Base-by-base conservation (phyloP, 148 eudicot species). In the Cornus suecica region DNA sequence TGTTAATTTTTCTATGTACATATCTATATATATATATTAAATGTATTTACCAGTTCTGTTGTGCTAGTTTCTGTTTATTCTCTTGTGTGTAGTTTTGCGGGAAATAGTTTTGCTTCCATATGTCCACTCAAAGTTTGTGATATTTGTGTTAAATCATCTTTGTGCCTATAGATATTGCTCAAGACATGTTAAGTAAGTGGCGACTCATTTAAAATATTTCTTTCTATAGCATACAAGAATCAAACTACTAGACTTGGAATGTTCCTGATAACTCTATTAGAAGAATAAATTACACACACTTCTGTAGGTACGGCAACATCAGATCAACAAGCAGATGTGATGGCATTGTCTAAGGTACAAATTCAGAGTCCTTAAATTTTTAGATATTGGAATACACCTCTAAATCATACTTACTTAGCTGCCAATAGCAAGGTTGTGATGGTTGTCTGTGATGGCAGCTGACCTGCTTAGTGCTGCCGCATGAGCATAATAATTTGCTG, bases 381-480 rank as follows among this genome's bases (percentile, higher is more conserved):
- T 14, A 65, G 25, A 4, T 72, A 41, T 13, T 52, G 71, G 41
- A 14, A 65, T 66, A 26, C 30, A 65, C 66, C 22, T 31, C 22
- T 1, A 51, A 10, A 51, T 65, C 42, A n/a, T 72, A 0, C 65
- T 24, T 72, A 34, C 30, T 14, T 26, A 30, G 76, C 71, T 60
- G 61, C 23, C 48, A 32, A 23, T 32, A 54, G 5, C 31, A 14
- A 58, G 71, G 60, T 76, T 61, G 58, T 73, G 60, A 76, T 76
- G 16, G 62, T 66, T 83, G 15, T 72, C 76, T 80, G 26, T 83
- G 75, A 72, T 85, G 85, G 74, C 94, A 96, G 99, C 82, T 96
- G 83, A 91, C 94, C 78, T 93, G 98, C 87, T 85, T 96, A 76
- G 82, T 91, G 83, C 87, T 96, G 71, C 91, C 99, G 18, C 85